Evolutionary conservation across 164 flowering plant genomes (phyloP).

Genomic region (Magnolia officinalis): DNA sequence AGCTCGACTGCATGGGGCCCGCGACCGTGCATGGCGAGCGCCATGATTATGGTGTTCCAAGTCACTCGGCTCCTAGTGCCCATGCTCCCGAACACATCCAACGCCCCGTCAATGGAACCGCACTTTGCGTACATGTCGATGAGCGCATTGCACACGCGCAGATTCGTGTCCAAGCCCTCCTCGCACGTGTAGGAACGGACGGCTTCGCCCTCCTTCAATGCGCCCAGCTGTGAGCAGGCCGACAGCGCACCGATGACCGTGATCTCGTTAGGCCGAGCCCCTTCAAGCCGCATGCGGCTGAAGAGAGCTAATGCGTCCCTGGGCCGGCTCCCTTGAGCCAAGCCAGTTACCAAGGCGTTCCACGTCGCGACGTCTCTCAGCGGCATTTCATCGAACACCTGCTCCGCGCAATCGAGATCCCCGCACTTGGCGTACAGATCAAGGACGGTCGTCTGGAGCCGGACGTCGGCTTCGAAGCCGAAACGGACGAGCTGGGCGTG

Average conservation of each 20-base stretch:
- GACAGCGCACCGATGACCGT: conserved; percentile 71
- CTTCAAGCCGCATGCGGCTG: conserved; percentile 38
- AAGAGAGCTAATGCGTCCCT: conserved; percentile 58
- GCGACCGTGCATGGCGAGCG: conserved; percentile 69
- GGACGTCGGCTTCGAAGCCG: conserved; percentile 54
- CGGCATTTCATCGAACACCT: conserved; percentile 73
- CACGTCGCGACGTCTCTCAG: conserved; percentile 63
- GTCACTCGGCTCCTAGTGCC: conserved; percentile 42
- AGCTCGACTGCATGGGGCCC: conserved; percentile 55
- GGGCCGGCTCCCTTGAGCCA: conserved; percentile 73
- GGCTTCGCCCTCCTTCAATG: conserved; percentile 49
- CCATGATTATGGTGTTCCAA: conserved; percentile 92
- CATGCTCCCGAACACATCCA: conserved; percentile 49
- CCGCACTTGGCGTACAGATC: conserved; percentile 70
- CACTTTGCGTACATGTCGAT: conserved; percentile 90
- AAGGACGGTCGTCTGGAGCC: conserved; percentile 61
- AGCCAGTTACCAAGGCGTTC: conserved; percentile 76
- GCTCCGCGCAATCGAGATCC: conserved; percentile 42
- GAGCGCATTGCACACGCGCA: conserved; percentile 67
- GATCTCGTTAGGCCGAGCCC: conserved; percentile 58
- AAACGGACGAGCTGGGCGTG: conserved; percentile 47
- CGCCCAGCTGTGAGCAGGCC: conserved; percentile 83
- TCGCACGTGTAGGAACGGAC: conserved; percentile 35
- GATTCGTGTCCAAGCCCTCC: conserved; percentile 45
- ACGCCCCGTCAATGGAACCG: conserved; percentile 64